phyloP scores from a whole-genome alignment of 257 asterid species.

The Solanum virginianum region DNA sequence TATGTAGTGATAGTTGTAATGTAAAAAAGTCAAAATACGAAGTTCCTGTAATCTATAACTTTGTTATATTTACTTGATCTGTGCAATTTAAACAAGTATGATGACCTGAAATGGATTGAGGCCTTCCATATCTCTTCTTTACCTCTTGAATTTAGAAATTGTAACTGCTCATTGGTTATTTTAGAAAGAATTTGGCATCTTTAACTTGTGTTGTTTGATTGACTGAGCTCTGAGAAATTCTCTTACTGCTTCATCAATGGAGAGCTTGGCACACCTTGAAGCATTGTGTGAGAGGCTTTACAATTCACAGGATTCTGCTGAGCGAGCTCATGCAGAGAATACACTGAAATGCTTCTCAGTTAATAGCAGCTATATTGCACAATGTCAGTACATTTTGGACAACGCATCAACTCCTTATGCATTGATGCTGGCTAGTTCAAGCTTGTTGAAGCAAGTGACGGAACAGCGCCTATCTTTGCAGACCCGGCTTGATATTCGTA shows the following conservation, averaged over 20 bases:
- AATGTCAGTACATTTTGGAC: conserved; percentile 97
- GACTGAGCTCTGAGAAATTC: conserved; percentile 3
- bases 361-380: conserved; percentile 84
- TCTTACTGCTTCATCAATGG: conserved; percentile 35
- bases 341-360: conserved; percentile 95
- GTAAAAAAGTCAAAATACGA: not conserved
- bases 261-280: conserved; percentile 97
- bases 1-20: not conserved
- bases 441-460: conserved; percentile 99
- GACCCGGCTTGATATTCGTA: conserved; percentile 99
- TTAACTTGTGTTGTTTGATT: not conserved
- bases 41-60: not conserved
- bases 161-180: not conserved
- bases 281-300: conserved; percentile 95
- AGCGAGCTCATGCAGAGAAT: conserved; percentile 93
- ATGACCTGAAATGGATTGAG: not conserved
- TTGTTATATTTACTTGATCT: not conserved
- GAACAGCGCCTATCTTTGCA: conserved; percentile 89
- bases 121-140: not conserved
- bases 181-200: not conserved
- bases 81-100: not conserved
- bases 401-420: conserved; percentile 96
- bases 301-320: conserved; percentile 91
- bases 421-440: conserved; percentile 98
- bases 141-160: not conserved